Percentiles rank a stretch among this genome's conserved stretches.
These are phyloP conservation scores for Syncephalastrum racemosum DNA, from an alignment of 371 early-diverging fungal species.

Conservation along the genomic window DNA sequence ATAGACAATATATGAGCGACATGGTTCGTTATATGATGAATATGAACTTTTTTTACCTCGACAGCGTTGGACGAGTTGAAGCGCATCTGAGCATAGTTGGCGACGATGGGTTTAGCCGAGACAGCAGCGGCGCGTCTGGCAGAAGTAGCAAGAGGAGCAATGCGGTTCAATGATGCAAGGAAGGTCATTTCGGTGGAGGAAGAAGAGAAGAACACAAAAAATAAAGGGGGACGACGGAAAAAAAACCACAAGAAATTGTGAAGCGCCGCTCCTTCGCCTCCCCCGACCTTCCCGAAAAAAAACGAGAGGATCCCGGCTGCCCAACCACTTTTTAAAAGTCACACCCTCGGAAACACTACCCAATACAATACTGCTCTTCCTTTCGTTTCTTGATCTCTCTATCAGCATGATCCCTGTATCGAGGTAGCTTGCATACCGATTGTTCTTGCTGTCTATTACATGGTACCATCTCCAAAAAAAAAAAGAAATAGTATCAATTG, in stretches of 20 bases:
- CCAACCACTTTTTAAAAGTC: too few species aligned
- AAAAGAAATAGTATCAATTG: too few species aligned
- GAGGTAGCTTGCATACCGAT: too few species aligned
- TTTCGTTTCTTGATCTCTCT: too few species aligned
- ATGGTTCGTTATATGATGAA: too few species aligned
- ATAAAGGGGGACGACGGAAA: constrained; percentile 3
- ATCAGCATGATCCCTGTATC: too few species aligned
- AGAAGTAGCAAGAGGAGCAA: constrained; percentile 40
- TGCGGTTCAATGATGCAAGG: constrained; percentile 42
- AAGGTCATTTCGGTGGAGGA: constrained; percentile 33
- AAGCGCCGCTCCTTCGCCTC: too few species aligned
- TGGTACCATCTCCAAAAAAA: too few species aligned
- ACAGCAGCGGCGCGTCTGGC: constrained; percentile 31
- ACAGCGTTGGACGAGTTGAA: constrained; percentile 39
- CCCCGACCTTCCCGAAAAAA: constrained; percentile 1
- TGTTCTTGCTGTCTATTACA: too few species aligned
- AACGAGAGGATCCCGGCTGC: constrained; percentile 11
- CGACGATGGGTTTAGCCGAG: constrained; percentile 28
- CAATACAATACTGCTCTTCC: too few species aligned
- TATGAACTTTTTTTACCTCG: constrained; percentile 27
- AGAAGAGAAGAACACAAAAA: constrained; percentile 17
- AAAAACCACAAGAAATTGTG: neutral
- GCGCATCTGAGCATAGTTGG: constrained; percentile 38
- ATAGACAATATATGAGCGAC: neutral
- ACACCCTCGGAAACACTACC: too few species aligned